Evolutionary conservation across 2,329 filamentous ascomycete genomes (phyloP).

Genomic region (Nannizziopsis barbatae): DNA sequence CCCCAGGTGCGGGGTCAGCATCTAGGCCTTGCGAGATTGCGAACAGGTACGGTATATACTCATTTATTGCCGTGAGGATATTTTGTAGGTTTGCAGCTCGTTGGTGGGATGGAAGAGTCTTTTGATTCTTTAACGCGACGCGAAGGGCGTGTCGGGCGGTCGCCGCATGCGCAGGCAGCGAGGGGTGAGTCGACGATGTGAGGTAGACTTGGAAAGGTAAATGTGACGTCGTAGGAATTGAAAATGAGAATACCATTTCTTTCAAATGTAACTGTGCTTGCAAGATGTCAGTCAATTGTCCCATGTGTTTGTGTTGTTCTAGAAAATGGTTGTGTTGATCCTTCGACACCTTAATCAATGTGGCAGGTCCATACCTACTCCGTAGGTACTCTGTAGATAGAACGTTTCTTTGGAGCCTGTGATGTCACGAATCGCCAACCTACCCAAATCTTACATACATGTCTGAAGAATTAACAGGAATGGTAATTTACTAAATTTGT

Average conservation of each 20-base stretch:
- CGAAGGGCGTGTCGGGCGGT: conserved; percentile 74
- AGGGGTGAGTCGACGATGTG: conserved; percentile 73
- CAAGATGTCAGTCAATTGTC: background rate
- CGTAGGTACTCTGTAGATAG: background rate
- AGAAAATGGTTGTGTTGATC: no score
- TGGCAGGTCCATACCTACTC: no score
- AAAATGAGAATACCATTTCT: conserved; percentile 78
- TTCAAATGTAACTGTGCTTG: background rate
- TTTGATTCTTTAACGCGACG: conserved; percentile 77
- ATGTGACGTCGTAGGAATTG: conserved; percentile 77
- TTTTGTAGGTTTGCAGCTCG: conserved; percentile 59
- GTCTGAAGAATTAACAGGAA: no score
- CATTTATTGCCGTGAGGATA: conserved; percentile 57
- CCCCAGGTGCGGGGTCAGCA: conserved; percentile 30
- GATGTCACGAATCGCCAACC: no score
- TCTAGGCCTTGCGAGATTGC: conserved; percentile 64
- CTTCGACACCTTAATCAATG: background rate
- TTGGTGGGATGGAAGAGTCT: conserved; percentile 62
- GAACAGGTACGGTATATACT: conserved; percentile 75
- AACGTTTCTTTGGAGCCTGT: background rate
- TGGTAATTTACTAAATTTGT: no score
- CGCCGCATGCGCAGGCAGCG: conserved; percentile 69
- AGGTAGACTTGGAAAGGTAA: conserved; percentile 72
- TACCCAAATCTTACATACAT: no score
- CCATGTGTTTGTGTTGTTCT: background rate